Evolutionary conservation across 371 early-diverging fungal genomes (phyloP).

Genomic region (Mucor plumbeus): DNA sequence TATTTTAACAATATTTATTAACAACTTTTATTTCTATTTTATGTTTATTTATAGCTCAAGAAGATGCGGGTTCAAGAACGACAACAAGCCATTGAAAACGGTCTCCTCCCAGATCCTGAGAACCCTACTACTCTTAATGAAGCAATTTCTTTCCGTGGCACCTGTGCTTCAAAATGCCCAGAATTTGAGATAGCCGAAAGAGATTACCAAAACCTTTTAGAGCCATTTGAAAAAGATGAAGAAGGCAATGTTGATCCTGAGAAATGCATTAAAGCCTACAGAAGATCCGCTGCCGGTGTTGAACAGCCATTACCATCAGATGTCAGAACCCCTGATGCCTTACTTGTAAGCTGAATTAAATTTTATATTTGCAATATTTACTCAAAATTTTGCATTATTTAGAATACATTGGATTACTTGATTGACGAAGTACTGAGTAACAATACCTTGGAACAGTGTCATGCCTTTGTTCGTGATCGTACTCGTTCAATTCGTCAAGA

Average conservation of each 20-base stretch:
- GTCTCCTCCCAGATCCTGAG: conserved; percentile 68
- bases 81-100: conserved; percentile 48
- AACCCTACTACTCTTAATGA: conserved; percentile 61
- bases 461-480: conserved; percentile 89
- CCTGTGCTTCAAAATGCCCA: conserved; percentile 90
- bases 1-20: not conserved
- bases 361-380: too few species aligned
- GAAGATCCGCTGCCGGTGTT: conserved; percentile 88
- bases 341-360: conserved; percentile 53
- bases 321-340: conserved; percentile 80
- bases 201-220: conserved; percentile 75
- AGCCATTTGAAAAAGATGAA: conserved; percentile 74
- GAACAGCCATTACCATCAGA: conserved; percentile 89
- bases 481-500: conserved; percentile 89
- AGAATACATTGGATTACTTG: conserved; percentile 83
- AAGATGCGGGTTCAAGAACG: conserved; percentile 49
- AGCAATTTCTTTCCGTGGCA: conserved; percentile 77
- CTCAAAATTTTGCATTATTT: too few species aligned
- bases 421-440: conserved; percentile 63
- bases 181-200: conserved; percentile 90
- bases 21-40: not conserved
- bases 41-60: conserved; percentile 40
- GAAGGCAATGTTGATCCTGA: conserved; percentile 61
- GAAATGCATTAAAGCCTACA: conserved; percentile 82
- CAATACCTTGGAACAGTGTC: conserved; percentile 66